Conservation (phyloP, 2,329 filamentous ascomycete genomes). For the Colletotrichum spinosum region DNA sequence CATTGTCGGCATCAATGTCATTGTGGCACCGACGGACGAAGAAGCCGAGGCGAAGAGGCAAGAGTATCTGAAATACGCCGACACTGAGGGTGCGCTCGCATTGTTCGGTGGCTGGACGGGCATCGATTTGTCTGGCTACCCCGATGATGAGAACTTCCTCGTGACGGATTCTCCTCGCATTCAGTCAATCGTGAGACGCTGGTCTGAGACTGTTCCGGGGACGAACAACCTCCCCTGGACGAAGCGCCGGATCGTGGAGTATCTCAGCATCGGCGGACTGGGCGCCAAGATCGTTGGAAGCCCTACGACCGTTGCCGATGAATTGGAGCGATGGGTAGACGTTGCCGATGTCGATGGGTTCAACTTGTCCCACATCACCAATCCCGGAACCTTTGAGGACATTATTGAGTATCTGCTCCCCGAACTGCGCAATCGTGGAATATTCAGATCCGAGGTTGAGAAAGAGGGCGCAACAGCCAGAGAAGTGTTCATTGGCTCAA, state of each 20-base stretch:
- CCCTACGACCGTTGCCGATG: constrained; percentile 55
- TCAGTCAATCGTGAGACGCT: constrained; percentile 42
- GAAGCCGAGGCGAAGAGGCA: constrained; percentile 55
- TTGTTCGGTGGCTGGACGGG: constrained; percentile 61
- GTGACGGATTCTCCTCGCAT: constrained; percentile 55
- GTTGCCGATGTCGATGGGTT: constrained; percentile 56
- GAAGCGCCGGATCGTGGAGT: constrained; percentile 66
- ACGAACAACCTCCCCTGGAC: constrained; percentile 58
- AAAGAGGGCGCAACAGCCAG: constrained; percentile 36
- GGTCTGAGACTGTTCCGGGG: constrained; percentile 34
- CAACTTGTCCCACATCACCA: constrained; percentile 55
- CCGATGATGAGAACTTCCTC: constrained; percentile 57
- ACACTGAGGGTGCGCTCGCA: constrained; percentile 55
- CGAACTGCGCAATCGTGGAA: constrained; percentile 40
- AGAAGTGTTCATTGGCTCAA: constrained; percentile 37
- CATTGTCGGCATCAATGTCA: constrained; percentile 55
- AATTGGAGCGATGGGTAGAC: constrained; percentile 55
- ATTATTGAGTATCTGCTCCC: constrained; percentile 46
- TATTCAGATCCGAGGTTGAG: constrained; percentile 30
- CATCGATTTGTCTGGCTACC: constrained; percentile 54
- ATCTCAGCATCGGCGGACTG: constrained; percentile 62
- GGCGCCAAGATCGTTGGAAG: constrained; percentile 61
- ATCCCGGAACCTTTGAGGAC: constrained; percentile 51
- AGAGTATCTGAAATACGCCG: constrained; percentile 54
- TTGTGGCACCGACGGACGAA: constrained; percentile 57